Percentiles rank a stretch among this genome's conserved stretches.
Conservation (phyloP, 1,139 yeast species). For the Geotrichum australiense region DNA sequence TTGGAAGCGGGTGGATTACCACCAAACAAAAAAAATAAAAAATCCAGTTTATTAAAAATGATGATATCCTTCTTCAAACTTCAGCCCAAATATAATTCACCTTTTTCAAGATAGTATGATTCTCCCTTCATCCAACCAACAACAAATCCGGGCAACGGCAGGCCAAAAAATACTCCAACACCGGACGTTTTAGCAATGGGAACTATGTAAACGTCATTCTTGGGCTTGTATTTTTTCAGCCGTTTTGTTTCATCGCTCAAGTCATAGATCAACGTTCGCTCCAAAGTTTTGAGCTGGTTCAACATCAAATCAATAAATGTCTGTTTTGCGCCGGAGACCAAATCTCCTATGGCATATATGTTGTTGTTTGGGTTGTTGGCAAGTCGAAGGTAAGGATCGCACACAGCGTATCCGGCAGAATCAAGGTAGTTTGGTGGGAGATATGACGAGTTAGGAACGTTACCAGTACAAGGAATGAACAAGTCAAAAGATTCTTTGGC, state of each 20-base stretch:
- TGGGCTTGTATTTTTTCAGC: constrained; percentile 9
- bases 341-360: constrained; percentile 16
- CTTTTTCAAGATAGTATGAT: too few relatives aligned
- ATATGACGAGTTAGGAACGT: constrained; percentile 14
- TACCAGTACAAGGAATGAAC: constrained; percentile 15
- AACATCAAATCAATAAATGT: constrained; percentile 9
- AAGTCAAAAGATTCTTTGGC: constrained; percentile 10
- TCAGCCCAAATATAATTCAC: too few relatives aligned
- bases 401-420: constrained; percentile 8
- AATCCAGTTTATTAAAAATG: too few relatives aligned
- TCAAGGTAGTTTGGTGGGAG: constrained; percentile 10
- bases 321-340: constrained; percentile 10
- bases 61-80: too few relatives aligned
- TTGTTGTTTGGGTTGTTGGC: constrained; percentile 14
- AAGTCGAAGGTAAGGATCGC: constrained; percentile 14
- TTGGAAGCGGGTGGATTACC: too few relatives aligned
- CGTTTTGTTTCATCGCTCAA: background rate
- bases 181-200: constrained; percentile 16
- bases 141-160: constrained; percentile 14
- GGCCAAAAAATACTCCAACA: constrained; percentile 13
- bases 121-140: constrained; percentile 12
- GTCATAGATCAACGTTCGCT: constrained; percentile 12
- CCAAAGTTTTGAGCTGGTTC: constrained; percentile 7
- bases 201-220: constrained; percentile 10
- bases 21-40: too few relatives aligned